Evolutionary conservation across 1,284 basidiomycete species (phyloP), one percentile per base, ranked within the genome.

Genomic region (Ustilago xerochloae): DNA sequence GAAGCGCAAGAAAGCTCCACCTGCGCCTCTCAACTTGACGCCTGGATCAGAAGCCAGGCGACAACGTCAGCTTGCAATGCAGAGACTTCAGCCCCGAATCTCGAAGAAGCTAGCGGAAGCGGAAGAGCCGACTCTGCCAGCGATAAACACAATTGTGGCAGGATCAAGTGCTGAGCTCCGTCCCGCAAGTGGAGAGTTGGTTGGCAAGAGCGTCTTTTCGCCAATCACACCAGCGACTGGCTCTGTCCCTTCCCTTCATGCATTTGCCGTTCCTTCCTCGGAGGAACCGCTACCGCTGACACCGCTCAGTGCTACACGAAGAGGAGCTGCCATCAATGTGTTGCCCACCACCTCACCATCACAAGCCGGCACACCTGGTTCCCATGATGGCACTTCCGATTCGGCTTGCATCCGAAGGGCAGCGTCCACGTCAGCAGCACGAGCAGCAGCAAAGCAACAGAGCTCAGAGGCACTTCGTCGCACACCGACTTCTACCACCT

Each of bases 1-100:
- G 7, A 72, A 69, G 41, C 54, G 75, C n/a, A 75, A 52, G 24
- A 65, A 76, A 41, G 62, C 65, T 3, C 77, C 77, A 13, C 77
- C 77, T 3, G 52, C 75, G 38, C 70, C 77, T 5, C 62, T 79
- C 35, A 39, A 57, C 36, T 35, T 75, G 43, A 66, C 69, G 10
- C 55, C 63, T 8, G 38, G 51, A 12, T 59, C 66, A 15, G 60
- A 69, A 43, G 60, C 60, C 4, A 63, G 55, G 32, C 55, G 48
- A 43, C 55, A 69, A 41, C 55, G 55, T 39, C 56, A 63, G 52
- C 66, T 55, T 9, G 52, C 51, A 4, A n/a, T 36, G 52, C 48
- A 54, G 16, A 15, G 47, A 29, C 4, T 20, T 18, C 49, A 35
- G n/a, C n/a, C n/a, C n/a, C n/a, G n/a, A n/a, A n/a, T n/a, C n/a